Base-by-base conservation (phyloP, 2,329 filamentous ascomycete species). In the Scedosporium apiospermum region DNA sequence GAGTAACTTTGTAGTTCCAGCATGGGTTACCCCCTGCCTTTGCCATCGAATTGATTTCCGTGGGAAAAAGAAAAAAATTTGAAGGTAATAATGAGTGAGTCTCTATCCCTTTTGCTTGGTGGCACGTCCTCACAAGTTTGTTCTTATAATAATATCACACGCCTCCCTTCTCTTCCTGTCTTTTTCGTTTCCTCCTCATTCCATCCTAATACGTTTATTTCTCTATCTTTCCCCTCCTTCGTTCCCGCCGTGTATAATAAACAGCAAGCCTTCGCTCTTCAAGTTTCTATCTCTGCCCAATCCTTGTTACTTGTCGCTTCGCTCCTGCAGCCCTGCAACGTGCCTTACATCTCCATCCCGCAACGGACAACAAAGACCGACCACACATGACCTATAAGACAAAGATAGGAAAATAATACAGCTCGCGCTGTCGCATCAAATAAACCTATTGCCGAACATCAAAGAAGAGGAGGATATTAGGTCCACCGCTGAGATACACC, bases 111-210 rank as follows among this genome's bases (percentile, higher is more conserved):
- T 57, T 49, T 65, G 61, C 58, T 59, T 62, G 64, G 46, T 55
- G 18, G 59, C 30, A 51, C 16, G 41, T 55, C 64, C 60, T 27
- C 60, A 41, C 60, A 51, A 18, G 21, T 63, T 60, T 38, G 44
- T 62, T 53, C 57, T 65, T 62, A 59, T 69, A 68, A 67, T 69
- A 69, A 70, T 69, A 66, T 64, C 66, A 66, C 61, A 58, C 58
- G 61, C 65, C 64, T 67, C 69, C 62, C 62, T 63, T 65, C 63
- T 65, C 62, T 63, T 63, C 65, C 61, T 63, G 60, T 60, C 61
- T 57, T 44, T 62, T 63, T 65, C 57, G 55, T 42, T 60, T 66
- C 27, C 44, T 63, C 63, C 61, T 58, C 58, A 64, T 58, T 65
- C 57, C 46, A 63, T 59, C 46, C 65, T 55, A 53, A 23, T 63